Conservation (phyloP, 2,329 filamentous ascomycete species). For the Ophiostoma himal-ulmi region DNA sequence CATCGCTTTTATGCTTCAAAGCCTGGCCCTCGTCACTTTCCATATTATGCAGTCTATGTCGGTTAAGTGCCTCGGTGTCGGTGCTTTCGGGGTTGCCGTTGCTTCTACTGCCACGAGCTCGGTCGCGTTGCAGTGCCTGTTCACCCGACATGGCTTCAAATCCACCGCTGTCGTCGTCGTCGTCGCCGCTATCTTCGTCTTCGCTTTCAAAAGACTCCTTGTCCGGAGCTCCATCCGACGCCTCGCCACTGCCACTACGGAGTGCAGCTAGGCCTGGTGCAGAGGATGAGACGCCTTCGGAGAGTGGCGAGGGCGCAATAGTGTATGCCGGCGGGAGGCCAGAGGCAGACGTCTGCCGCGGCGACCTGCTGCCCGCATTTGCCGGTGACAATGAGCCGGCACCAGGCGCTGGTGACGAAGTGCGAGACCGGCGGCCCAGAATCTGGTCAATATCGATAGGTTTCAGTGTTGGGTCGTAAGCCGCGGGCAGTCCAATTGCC, state of each 20-base stretch:
- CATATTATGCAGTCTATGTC: constrained; percentile 51
- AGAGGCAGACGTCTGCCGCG: not conserved
- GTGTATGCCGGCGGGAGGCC: not conserved
- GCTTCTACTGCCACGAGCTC: not conserved
- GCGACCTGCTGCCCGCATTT: not conserved
- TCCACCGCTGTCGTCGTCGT: constrained; percentile 39
- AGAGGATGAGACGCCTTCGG: not conserved
- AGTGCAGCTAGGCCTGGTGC: not conserved
- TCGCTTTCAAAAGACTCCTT: constrained; percentile 33
- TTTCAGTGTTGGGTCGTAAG: constrained; percentile 60
- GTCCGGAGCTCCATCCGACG: constrained; percentile 20
- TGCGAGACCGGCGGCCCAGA: constrained; percentile 24
- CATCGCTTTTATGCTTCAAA: constrained; percentile 31
- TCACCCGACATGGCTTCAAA: constrained; percentile 38
- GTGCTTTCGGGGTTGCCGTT: not conserved
- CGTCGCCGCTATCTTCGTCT: constrained; percentile 40
- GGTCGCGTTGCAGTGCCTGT: constrained; percentile 35
- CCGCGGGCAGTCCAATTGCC: constrained; percentile 56
- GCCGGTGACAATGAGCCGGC: not conserved
- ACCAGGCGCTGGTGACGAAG: constrained; percentile 19
- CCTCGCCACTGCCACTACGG: constrained; percentile 16
- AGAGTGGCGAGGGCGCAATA: not conserved
- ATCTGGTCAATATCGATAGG: constrained; percentile 38
- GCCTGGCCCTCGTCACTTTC: constrained; percentile 54
- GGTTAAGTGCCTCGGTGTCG: constrained; percentile 29